Conservation (phyloP, 1,139 yeast genomes). For the Sugiyamaella paludigena region DNA sequence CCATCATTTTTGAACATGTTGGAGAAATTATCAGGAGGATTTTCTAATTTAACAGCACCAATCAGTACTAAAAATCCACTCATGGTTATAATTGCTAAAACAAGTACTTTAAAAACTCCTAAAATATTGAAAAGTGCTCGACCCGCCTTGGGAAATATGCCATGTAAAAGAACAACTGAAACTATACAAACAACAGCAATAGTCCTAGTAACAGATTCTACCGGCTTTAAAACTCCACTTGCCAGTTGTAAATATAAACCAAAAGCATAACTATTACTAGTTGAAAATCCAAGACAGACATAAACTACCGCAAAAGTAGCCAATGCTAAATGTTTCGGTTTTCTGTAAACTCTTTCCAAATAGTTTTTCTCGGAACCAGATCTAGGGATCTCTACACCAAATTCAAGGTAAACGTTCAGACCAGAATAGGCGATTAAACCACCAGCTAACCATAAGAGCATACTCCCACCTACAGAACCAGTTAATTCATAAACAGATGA, state of each 20-base stretch:
- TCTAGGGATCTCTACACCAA: constrained; percentile 73
- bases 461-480: constrained; percentile 71
- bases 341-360: constrained; percentile 61
- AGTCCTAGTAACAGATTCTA: constrained; percentile 25
- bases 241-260: constrained; percentile 58
- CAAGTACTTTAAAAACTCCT: constrained; percentile 68
- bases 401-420: constrained; percentile 69
- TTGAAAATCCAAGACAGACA: constrained; percentile 75
- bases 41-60: constrained; percentile 27
- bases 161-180: constrained; percentile 62
- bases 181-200: constrained; percentile 57
- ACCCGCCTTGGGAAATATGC: constrained; percentile 60
- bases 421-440: constrained; percentile 69
- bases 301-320: constrained; percentile 65
- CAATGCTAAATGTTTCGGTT: constrained; percentile 64
- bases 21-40: constrained; percentile 31
- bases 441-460: constrained; percentile 72
- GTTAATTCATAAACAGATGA: constrained; percentile 62
- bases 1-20: constrained; percentile 34
- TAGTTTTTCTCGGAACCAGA: constrained; percentile 83
- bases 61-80: constrained; percentile 53
- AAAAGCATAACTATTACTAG: constrained; percentile 60
- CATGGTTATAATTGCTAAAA: constrained; percentile 61
- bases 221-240: constrained; percentile 51
- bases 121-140: constrained; percentile 60